Percentiles rank a stretch among this genome's conserved stretches.
Evolutionary conservation across 805 yeast genomes (phyloP).

Genomic region (Danielia reshetovae): DNA sequence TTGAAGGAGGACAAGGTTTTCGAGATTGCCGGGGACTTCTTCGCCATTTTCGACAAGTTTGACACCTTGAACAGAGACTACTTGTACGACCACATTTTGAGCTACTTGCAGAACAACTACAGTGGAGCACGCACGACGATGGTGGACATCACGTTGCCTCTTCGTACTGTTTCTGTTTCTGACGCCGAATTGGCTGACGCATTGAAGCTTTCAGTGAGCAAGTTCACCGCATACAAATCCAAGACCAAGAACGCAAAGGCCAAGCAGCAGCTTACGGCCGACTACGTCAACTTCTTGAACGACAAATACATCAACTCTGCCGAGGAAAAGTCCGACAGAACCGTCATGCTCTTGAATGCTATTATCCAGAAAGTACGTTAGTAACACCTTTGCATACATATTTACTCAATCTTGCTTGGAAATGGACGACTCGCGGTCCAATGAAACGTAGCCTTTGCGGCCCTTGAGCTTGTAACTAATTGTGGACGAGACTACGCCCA

Average conservation of each 20-base stretch:
- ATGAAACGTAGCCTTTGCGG: constrained; percentile 16
- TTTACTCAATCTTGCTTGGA: constrained; percentile 18
- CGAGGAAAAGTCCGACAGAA: constrained; percentile 21
- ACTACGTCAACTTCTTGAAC: constrained; percentile 23
- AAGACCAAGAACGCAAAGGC: constrained; percentile 33
- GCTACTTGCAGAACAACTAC: constrained; percentile 44
- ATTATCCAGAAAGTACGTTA: constrained; percentile 36
- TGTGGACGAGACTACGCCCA: constrained; percentile 22
- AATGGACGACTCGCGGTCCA: constrained; percentile 23
- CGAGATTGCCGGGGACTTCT: constrained; percentile 37
- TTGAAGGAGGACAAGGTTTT: constrained; percentile 38
- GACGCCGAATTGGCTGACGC: constrained; percentile 49
- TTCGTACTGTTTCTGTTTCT: constrained; percentile 47
- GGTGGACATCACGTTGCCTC: constrained; percentile 61
- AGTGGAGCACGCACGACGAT: constrained; percentile 38
- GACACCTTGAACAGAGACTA: constrained; percentile 64
- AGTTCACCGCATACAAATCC: constrained; percentile 56
- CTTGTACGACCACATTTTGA: constrained; percentile 61
- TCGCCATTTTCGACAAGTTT: constrained; percentile 65
- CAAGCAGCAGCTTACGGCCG: constrained; percentile 28
- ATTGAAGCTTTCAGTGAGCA: constrained; percentile 68
- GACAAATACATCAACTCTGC: constrained; percentile 22
- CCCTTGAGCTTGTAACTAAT: constrained; percentile 23
- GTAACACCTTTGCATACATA: not conserved
- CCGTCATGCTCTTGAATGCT: constrained; percentile 33